These are phyloP conservation scores for Xerocomellus amylosporus DNA, from an alignment of 768 basidiomycete species.

Conservation along the genomic window DNA sequence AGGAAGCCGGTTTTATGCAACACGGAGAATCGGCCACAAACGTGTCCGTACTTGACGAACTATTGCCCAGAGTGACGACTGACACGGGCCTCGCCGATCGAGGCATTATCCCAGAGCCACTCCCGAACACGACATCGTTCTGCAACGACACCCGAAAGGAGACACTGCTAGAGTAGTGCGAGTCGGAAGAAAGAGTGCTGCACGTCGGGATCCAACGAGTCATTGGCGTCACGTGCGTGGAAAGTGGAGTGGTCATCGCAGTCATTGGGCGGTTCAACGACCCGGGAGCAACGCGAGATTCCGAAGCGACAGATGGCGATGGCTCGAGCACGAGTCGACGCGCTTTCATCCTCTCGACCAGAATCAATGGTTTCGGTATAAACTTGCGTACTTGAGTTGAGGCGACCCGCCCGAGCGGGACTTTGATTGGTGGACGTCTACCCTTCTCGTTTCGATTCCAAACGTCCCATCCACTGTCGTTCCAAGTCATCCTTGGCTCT, in stretches of 20 bases:
- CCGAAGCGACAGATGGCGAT: neutral
- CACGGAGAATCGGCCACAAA: conserved; percentile 25
- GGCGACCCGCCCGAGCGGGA: neutral
- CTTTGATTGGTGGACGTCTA: neutral
- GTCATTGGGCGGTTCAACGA: neutral
- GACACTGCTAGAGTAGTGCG: neutral
- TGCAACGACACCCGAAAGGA: conserved; percentile 10
- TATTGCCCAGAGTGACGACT: conserved; percentile 4
- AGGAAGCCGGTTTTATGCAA: conserved; percentile 2
- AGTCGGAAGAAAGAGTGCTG: neutral
- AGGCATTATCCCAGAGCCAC: conserved; percentile 1
- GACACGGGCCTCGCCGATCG: conserved; percentile 9
- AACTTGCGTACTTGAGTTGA: conserved; percentile 14
- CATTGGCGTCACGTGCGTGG: conserved; percentile 8
- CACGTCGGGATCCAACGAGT: neutral
- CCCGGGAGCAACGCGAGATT: neutral
- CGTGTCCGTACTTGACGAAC: conserved; percentile 19
- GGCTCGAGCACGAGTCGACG: conserved; percentile 4
- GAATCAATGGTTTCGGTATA: conserved; percentile 24
- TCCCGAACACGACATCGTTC: neutral
- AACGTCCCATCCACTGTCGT: neutral
- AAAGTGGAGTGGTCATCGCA: neutral
- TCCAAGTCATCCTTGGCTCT: conserved; percentile 5
- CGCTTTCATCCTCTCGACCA: conserved; percentile 26
- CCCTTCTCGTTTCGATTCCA: neutral